Evolutionary conservation across 768 basidiomycete genomes (phyloP), one percentile per base, ranked within the genome.

Genomic region (Bullera alba): DNA sequence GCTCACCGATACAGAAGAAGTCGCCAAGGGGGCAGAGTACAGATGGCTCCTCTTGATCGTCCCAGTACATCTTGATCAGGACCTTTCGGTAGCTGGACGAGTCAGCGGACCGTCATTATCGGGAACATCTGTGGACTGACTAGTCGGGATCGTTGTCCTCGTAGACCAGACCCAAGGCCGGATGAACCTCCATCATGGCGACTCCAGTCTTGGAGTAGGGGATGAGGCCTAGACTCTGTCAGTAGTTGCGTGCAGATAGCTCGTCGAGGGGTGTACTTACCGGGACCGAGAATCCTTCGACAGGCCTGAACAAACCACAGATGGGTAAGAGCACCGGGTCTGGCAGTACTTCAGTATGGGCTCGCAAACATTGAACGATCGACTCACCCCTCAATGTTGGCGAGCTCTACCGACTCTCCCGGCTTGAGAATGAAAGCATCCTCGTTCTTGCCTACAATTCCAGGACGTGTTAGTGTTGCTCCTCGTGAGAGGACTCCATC

Each of bases 1-100:
- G 19, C 42, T 44, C 25, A 44, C 42, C 42, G 10, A 44, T 44
- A 22, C 42, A 44, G 26, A 44, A 44, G 42, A 44, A 44, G 26
- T 44, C 42, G 12, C 42, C 42, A 19, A 44, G 19, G 12, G 42
- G 42, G 5, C 19, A 15, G 25, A 44, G 42, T 15, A 44, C 42
- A 12, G 42, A 27, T 6, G 42, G 42, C 25, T 22, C 21, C 6
- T 22, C 21, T 25, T 44, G 21, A 12, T 22, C 21, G 25, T 44
- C 25, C 25, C 42, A 34, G 32, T 8, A 34, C 38, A 41, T 41
- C 38, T 41, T 41, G 38, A 41, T 41, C 10, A 41, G 10, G 38
- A 41, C 38, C 21, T 41, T 41, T 10, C 38, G 38, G 19, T 41
- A 41, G 21, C 38, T 41, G 10, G 21, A 34, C n/a, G 32, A 7